These are phyloP conservation scores for Cutaneotrichosporon arboriforme DNA, from an alignment of 1,284 basidiomycete species.

Conservation along the genomic window DNA sequence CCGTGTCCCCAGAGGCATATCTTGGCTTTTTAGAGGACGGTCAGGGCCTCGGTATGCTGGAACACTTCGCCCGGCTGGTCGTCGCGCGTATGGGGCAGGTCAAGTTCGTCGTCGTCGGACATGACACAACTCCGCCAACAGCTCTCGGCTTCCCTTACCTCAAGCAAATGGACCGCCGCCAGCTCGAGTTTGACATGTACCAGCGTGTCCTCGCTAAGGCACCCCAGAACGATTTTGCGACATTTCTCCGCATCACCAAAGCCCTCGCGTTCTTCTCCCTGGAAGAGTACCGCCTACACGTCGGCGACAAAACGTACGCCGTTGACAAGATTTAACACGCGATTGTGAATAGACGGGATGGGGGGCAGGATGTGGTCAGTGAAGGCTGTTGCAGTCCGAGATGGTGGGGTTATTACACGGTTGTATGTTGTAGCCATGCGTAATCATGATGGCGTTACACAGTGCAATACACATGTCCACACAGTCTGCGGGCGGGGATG, in stretches of 20 bases:
- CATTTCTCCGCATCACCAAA: background rate
- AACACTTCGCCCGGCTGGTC: background rate
- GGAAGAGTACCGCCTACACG: background rate
- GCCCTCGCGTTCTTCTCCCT: background rate
- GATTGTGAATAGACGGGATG: no score
- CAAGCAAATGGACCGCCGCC: background rate
- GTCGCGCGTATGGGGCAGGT: background rate
- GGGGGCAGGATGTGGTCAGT: no score
- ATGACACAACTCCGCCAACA: background rate
- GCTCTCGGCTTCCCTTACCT: background rate
- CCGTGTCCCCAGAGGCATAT: background rate
- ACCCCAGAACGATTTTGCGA: background rate
- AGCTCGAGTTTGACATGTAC: constrained; percentile 1
- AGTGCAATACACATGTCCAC: no score
- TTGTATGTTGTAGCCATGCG: no score
- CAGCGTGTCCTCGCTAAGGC: background rate
- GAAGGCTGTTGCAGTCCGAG: no score
- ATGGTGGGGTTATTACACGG: no score
- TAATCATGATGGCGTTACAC: no score
- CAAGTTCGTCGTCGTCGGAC: background rate
- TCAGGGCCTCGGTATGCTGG: background rate
- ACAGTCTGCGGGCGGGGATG: no score
- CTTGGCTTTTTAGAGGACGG: background rate
- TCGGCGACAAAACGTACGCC: background rate
- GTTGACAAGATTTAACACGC: background rate